Evolutionary conservation across 2,329 filamentous ascomycete species (phyloP), one percentile per base, ranked within the genome.

Genomic region (Penicillium concentricum): DNA sequence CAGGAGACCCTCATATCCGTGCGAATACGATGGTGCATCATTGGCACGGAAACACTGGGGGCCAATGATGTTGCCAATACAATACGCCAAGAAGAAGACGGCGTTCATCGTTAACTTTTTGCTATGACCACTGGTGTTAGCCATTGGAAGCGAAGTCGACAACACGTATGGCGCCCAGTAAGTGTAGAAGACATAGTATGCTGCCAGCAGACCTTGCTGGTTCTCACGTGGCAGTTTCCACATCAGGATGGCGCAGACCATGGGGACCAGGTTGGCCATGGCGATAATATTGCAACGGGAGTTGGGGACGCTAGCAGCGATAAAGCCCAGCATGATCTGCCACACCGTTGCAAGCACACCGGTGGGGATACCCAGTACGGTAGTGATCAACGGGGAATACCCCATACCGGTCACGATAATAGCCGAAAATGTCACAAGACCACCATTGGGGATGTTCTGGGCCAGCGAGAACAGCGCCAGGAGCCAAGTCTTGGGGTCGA

Each of bases 161-260:
- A 70, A 51, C 5, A 72, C 70, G 42, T 74, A 76, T 0, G 72
- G 65, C 4, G 65, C 71, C 55, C 67, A 70, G 54, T 73, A 73
- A 5, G 68, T 69, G 58, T 74, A 72, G 61, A 71, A 73, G 30
- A 73, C 62, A 52, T 77, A 77, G 59, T 76, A 77, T 2, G 72
- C 71, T 15, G 68, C 71, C 3, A 78, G 61, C 12, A 67, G 53
- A 5, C 72, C 74, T 18, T 67, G 59, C 47, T 74, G 61, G 53
- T 76, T 72, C n/a, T 66, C 66, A 2, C 71, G 53, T 2, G 75
- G 73, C 2, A 77, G 56, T 46, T 70, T 69, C 66, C 66, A 70
- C 67, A 71, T 70, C 20, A 72, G 57, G 28, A 70, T 63, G 2
- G 67, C 67, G 30, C 66, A 67, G 26, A 64, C 48, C 55, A 72